These are phyloP conservation scores for Plasmodium vinckei DNA, from an alignment of 169 alveolate species.

Conservation along the genomic window DNA sequence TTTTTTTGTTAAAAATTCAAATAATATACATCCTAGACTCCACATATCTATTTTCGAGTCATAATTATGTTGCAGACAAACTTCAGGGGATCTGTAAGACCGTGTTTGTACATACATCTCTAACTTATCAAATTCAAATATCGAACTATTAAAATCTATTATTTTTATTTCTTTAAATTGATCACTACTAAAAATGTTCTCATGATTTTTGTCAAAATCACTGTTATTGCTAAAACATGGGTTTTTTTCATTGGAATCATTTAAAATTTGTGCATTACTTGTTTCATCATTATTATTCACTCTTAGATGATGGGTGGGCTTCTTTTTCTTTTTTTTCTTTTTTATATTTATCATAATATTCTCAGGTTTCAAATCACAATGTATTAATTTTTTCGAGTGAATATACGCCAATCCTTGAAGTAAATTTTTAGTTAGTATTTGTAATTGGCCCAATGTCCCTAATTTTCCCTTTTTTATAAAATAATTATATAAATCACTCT, in stretches of 20 bases:
- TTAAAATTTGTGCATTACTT: not conserved
- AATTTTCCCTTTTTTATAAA: constrained; percentile 89
- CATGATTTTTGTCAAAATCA: not conserved
- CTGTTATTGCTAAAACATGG: not conserved
- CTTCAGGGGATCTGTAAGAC: constrained; percentile 99
- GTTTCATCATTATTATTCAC: not conserved
- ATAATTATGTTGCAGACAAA: constrained; percentile 96
- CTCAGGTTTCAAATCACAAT: constrained; percentile 98
- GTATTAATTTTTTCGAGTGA: constrained; percentile 94
- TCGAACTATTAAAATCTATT: constrained; percentile 97
- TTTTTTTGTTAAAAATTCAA: constrained; percentile 94
- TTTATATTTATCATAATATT: constrained; percentile 87
- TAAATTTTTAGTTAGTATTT: constrained; percentile 60
- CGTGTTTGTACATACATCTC: constrained; percentile 96
- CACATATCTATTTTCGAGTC: constrained; percentile 98
- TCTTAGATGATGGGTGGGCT: not conserved
- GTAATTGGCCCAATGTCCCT: constrained; percentile 78
- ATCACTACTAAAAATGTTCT: constrained; percentile 35
- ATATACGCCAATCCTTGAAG: constrained; percentile 84
- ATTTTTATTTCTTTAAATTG: constrained; percentile 90
- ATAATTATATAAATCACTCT: constrained; percentile 91
- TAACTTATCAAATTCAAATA: constrained; percentile 94
- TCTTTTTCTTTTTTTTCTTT: constrained; percentile 8
- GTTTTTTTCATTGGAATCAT: not conserved
- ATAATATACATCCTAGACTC: constrained; percentile 98